Base-by-base conservation (phyloP, 257 asterid species). In the Nicotiana tabacum region DNA sequence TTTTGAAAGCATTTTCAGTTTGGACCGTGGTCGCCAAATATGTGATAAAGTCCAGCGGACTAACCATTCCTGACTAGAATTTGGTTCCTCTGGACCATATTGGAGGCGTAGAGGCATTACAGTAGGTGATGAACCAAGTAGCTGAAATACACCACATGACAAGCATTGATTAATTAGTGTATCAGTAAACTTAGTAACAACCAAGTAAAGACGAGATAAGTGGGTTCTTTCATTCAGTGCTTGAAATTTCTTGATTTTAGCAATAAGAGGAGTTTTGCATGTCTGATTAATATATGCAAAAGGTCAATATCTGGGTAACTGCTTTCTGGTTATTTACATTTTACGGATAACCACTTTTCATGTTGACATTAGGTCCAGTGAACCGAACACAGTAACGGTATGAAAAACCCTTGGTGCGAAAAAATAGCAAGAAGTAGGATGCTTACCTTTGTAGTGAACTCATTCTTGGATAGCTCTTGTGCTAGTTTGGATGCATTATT, bases 41-140 rank as follows among this genome's bases (percentile, higher is more conserved):
- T 83, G 88, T 65, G 88, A 87, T 46, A 56, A 46, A 53, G 95
- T 88, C 97, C 97, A 92, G 17, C 97, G 90, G 69, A 78, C 81
- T 58, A 92, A 86, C 97, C 97, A 92, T 77, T 79, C 57, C 90
- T 91, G 85, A 57, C 91, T 86, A 76, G 92, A 88, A 83, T 91
- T 91, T 81, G 89, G 89, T 35, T 92, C 93, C 68, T 69, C 90
- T 27, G 84, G 84, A 80, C 80, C 85, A 86, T 84, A 90, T 37
- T 89, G 91, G 77, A 92, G 86, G 80, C 68, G 70, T 35, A 91
- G 87, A 64, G 95, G 90, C 90, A 77, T 84, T 11, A 83, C 81
- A 66, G 82, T 72, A 46, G 90, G 90, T 56, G 87, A 82, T 68
- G 88, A 67, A 68, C 87, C 83, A 57, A 90, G 91, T 64, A 92